phyloP scores from a whole-genome alignment of 2,329 filamentous ascomycete species.

The Fusarium fracticaudum region DNA sequence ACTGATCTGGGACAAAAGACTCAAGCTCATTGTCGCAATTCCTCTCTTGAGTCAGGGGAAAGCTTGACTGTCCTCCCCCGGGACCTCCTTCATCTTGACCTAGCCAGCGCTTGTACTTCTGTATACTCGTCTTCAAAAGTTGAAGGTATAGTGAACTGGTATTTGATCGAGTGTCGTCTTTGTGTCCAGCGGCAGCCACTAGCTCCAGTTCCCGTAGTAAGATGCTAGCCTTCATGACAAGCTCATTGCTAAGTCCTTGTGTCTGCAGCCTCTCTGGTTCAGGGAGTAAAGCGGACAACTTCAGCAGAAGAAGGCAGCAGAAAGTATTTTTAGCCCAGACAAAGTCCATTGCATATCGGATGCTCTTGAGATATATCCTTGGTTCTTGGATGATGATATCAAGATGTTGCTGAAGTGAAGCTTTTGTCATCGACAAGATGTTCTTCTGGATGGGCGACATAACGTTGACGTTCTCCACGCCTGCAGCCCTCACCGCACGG shows the following conservation, averaged over 20 bases:
- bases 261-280: not conserved
- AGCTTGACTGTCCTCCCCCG: fast-evolving
- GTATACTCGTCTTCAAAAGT: conserved; percentile 5
- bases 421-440: conserved; percentile 6
- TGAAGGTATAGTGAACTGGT: conserved; percentile 6
- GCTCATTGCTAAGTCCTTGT: not conserved
- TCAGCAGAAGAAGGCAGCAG: conserved; percentile 9
- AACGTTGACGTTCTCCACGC: conserved; percentile 12
- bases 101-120: conserved; percentile 11
- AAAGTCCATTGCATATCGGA: conserved; percentile 19
- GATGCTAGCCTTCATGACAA: not conserved
- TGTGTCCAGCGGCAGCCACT: not conserved
- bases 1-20: conserved; percentile 12
- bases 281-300: not conserved
- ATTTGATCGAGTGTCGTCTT: conserved; percentile 4
- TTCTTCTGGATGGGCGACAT: conserved; percentile 3
- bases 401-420: conserved; percentile 1
- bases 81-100: not conserved
- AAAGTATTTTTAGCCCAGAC: conserved; percentile 18
- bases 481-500: conserved; percentile 3
- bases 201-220: not conserved
- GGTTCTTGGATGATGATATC: conserved; percentile 15
- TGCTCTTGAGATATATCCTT: conserved; percentile 7
- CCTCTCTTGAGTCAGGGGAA: not conserved
- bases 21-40: not conserved